Percentiles rank a stretch among this genome's conserved stretches.
phyloP scores from a whole-genome alignment of 2,329 filamentous ascomycete species.

The Xylaria sp. region DNA sequence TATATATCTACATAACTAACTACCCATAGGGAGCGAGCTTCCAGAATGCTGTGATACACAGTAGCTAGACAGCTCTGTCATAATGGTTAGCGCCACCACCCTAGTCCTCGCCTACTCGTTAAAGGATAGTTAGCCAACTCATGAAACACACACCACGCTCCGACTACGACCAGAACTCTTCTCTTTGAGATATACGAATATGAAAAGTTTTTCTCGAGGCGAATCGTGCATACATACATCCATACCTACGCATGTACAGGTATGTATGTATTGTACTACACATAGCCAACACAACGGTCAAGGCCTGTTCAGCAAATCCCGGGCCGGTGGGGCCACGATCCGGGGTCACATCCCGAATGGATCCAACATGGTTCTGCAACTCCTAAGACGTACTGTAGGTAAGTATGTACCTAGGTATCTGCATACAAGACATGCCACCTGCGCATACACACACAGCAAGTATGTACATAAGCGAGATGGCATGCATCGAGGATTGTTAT shows the following conservation, averaged over 20 bases:
- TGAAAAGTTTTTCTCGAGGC: slow-evolving; percentile 6
- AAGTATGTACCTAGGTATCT: slow-evolving; percentile 1
- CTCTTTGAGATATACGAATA: neutral
- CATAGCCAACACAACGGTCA: neutral
- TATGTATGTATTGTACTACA: neutral
- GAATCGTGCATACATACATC: neutral
- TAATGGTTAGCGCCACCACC: neutral
- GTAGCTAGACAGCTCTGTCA: neutral
- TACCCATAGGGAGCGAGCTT: neutral
- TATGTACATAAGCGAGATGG: slow-evolving; percentile 22
- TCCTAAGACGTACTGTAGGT: neutral
- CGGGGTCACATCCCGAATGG: slow-evolving; percentile 24
- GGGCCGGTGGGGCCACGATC: slow-evolving; percentile 13
- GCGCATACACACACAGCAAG: neutral
- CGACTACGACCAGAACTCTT: neutral
- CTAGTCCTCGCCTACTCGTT: neutral
- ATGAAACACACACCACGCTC: neutral
- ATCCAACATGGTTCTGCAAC: neutral
- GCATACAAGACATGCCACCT: neutral
- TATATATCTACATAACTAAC: too few relatives aligned
- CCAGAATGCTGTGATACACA: neutral
- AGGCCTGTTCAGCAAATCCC: slow-evolving; percentile 14
- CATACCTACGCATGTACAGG: neutral
- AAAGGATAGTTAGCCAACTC: neutral
- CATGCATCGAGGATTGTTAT: neutral